These are phyloP conservation scores for Dioscorea cayenensis DNA, from an alignment of 116 monocot genomes.

Conservation along the genomic window DNA sequence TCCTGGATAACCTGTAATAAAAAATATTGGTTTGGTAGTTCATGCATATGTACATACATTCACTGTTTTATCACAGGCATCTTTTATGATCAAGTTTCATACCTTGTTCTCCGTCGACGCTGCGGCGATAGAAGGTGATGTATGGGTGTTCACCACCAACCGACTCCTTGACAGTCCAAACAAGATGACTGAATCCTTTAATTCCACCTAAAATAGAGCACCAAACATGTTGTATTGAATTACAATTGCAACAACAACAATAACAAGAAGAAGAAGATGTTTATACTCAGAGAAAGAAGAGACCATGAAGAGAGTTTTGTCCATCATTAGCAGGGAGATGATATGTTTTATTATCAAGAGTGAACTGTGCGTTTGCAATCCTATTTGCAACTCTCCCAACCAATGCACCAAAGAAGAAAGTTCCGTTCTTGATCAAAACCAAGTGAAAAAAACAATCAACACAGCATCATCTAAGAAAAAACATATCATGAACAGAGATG, in stretches of 20 bases:
- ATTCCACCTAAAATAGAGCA: slow-evolving; percentile 50
- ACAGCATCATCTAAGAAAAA: background rate
- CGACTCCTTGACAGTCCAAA: slow-evolving; percentile 59
- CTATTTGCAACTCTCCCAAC: slow-evolving; percentile 82
- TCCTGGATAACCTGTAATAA: slow-evolving; percentile 73
- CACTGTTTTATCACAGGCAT: too few relatives aligned
- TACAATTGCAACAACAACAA: too few relatives aligned
- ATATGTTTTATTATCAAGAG: slow-evolving; percentile 42
- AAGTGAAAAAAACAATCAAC: background rate
- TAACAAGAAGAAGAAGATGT: background rate
- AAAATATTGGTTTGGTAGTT: background rate
- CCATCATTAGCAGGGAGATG: slow-evolving; percentile 44
- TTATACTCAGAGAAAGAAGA: background rate
- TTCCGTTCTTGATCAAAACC: slow-evolving; percentile 27
- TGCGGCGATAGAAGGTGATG: slow-evolving; percentile 64
- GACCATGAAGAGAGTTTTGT: slow-evolving; percentile 49
- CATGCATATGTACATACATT: background rate
- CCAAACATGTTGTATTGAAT: background rate
- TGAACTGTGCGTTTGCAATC: slow-evolving; percentile 47
- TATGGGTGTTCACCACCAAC: slow-evolving; percentile 49
- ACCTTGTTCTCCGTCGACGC: slow-evolving; percentile 92
- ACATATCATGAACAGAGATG: background rate
- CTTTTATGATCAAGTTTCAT: background rate
- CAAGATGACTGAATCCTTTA: slow-evolving; percentile 64
- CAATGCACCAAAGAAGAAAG: slow-evolving; percentile 63